These are phyloP conservation scores for Beta corolliflora DNA, from an alignment of 179 eudicot species.

Conservation along the genomic window DNA sequence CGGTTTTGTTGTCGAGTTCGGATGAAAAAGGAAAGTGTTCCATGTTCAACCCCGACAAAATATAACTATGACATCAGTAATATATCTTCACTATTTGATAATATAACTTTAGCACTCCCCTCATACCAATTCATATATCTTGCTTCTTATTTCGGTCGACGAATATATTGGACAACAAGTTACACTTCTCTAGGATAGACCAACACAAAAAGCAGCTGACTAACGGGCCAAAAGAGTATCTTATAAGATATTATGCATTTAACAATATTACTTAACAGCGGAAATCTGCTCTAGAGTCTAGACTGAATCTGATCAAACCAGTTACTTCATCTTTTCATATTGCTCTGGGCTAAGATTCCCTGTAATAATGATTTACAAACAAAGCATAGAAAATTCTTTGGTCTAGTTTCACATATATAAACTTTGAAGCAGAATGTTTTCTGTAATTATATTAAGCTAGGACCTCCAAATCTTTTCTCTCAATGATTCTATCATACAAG, in stretches of 20 bases:
- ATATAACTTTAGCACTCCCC: not conserved
- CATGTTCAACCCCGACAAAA: not conserved
- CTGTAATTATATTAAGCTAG: not conserved
- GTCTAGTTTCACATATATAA: not conserved
- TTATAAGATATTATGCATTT: not conserved
- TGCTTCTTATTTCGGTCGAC: not conserved
- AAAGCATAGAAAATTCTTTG: not conserved
- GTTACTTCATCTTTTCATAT: not conserved
- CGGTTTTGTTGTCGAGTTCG: not conserved
- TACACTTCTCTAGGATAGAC: not conserved
- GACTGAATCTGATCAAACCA: not conserved
- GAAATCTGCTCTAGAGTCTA: not conserved
- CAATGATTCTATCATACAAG: not conserved
- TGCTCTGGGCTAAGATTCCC: not conserved
- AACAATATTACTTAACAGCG: not conserved
- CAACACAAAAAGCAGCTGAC: no score
- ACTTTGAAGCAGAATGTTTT: not conserved
- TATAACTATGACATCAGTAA: not conserved
- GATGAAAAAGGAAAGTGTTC: not conserved
- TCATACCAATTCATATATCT: not conserved
- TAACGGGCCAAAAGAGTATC: not conserved
- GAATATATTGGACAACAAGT: not conserved
- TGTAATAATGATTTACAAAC: not conserved
- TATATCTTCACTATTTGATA: constrained; percentile 6
- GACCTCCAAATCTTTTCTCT: not conserved